Conservation (phyloP, 2,329 filamentous ascomycete genomes). For the Neofusicoccum parvum region DNA sequence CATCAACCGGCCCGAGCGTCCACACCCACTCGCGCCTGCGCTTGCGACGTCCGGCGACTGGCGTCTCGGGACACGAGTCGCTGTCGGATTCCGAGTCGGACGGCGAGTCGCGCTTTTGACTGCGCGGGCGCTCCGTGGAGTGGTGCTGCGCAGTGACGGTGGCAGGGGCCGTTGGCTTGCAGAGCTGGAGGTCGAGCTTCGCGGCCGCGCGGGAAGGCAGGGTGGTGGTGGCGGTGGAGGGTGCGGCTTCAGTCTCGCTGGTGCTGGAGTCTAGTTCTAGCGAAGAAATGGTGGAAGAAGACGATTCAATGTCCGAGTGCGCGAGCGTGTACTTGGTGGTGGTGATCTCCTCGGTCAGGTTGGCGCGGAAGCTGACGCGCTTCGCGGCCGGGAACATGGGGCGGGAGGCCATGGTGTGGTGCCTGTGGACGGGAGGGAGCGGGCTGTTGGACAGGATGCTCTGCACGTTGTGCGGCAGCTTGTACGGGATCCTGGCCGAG, state of each 20-base stretch:
- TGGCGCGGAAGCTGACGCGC: constrained; percentile 58
- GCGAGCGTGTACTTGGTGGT: constrained; percentile 58
- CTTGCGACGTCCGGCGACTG: constrained; percentile 56
- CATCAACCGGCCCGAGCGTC: constrained; percentile 54
- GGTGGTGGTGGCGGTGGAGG: not conserved
- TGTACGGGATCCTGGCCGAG: constrained; percentile 46
- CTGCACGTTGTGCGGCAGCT: constrained; percentile 46
- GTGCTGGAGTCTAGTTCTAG: constrained; percentile 30
- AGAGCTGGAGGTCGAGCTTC: not conserved
- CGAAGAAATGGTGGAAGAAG: constrained; percentile 37
- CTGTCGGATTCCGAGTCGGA: constrained; percentile 43
- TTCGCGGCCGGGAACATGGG: constrained; percentile 59
- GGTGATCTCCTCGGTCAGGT: constrained; percentile 61
- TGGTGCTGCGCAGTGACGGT: constrained; percentile 8
- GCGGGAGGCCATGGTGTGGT: constrained; percentile 45
- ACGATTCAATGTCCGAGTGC: constrained; percentile 57
- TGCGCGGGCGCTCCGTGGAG: constrained; percentile 28
- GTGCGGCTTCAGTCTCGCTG: not conserved
- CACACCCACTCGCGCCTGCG: constrained; percentile 59
- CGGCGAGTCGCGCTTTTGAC: constrained; percentile 49
- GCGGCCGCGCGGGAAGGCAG: constrained; percentile 18
- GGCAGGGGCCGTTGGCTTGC: not conserved
- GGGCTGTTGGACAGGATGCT: constrained; percentile 53
- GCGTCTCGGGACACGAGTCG: constrained; percentile 54
- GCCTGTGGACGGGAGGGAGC: constrained; percentile 34